Conservation (phyloP, 2,329 filamentous ascomycete genomes). For the Colletotrichum chlorophyti region DNA sequence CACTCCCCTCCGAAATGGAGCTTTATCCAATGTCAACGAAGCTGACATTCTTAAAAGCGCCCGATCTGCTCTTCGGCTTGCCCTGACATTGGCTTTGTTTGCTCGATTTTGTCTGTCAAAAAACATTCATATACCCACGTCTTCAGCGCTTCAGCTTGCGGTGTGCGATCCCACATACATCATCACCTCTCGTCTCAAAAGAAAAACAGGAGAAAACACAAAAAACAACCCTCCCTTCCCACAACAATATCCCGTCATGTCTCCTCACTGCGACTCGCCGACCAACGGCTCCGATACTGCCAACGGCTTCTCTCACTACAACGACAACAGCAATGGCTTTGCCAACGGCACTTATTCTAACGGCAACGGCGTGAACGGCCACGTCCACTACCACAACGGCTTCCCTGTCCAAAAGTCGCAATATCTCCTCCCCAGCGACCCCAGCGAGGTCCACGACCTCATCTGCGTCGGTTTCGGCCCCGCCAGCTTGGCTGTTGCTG, state of each 20-base stretch:
- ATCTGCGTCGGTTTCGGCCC: conserved; percentile 94
- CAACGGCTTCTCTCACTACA: conserved; percentile 20
- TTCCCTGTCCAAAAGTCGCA: conserved; percentile 41
- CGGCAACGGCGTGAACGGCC: conserved; percentile 23
- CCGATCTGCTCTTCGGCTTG: conserved; percentile 11
- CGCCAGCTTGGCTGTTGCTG: conserved; percentile 86
- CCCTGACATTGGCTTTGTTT: conserved; percentile 8
- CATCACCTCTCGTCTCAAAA: no score
- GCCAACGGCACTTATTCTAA: conserved; percentile 27
- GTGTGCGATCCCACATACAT: conserved; percentile 9
- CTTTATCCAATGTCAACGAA: conserved; percentile 1
- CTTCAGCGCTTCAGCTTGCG: no score
- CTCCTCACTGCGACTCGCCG: conserved; percentile 43
- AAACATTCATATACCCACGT: neutral
- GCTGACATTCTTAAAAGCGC: conserved; percentile 24
- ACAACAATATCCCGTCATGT: conserved; percentile 36
- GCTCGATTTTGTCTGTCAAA: conserved; percentile 1
- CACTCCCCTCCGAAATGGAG: conserved; percentile 14
- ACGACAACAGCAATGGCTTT: conserved; percentile 31
- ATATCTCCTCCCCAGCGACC: conserved; percentile 55
- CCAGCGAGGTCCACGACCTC: conserved; percentile 78
- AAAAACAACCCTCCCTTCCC: neutral
- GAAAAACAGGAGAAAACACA: no score
- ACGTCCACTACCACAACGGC: conserved; percentile 3
- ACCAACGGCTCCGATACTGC: conserved; percentile 33